Evolutionary conservation across 306 rosid genomes (phyloP), one percentile per base, ranked within the genome.

Genomic region (Prunus mume): DNA sequence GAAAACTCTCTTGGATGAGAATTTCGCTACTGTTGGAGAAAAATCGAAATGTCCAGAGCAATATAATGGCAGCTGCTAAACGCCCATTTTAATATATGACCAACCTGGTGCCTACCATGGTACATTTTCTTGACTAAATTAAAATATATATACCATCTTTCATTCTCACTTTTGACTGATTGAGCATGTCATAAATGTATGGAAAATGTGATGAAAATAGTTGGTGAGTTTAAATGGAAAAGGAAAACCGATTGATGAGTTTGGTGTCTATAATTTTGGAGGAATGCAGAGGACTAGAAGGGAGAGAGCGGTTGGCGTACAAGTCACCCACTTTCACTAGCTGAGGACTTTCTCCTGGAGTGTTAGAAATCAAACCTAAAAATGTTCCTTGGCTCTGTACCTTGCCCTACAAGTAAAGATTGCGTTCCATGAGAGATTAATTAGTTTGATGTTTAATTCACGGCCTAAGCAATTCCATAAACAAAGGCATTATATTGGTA

Each of bases 291-390:
- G 57, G 68, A 75, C 79, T 70, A 62, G 32, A 55, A 74, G 77
- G 72, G 77, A 65, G 50, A 65, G 17, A 80, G 89, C 80, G 62
- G 94, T 86, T 88, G 88, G 83, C 74, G 68, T 80, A 74, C 74
- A 85, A 85, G 89, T 77, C 89, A 90, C 88, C 97, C 77, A 92
- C 88, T 85, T 70, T 55, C 70, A 61, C 51, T 64, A 12, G 52
- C 54, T 65, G 52, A 54, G 62, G 51, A 79, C 71, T 49, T 62
- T 79, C 10, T 73, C 58, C 15, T 17, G 11, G 32, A 43, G 55
- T 58, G 28, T 66, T 20, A 82, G 52, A 81, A 82, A 84, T 88
- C 91, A 84, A 87, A 88, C 93, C 96, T 88, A 90, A 69, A 68
- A 64, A 27, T 19, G 25, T 73, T 61, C 54, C 25, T 61, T 54